Evolutionary conservation across 495 filamentous ascomycete genomes (phyloP).

Genomic region (Talaromyces ruber): DNA sequence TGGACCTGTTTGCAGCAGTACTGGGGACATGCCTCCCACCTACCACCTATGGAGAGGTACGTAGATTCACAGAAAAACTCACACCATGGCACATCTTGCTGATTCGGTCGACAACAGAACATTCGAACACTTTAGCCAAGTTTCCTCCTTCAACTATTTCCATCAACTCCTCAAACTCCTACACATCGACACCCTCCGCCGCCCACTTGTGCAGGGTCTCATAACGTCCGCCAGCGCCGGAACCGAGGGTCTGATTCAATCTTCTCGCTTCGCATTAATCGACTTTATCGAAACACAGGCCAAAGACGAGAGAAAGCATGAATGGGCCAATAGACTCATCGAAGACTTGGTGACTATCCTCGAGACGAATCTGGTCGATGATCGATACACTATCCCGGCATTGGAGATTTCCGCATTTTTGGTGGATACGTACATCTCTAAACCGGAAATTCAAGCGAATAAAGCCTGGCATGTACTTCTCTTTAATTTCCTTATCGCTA

Average conservation of each 20-base stretch:
- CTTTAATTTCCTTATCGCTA: not conserved
- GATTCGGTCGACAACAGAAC: conserved; percentile 16
- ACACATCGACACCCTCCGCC: conserved; percentile 27
- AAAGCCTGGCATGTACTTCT: not conserved
- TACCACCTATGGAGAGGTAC: conserved; percentile 29
- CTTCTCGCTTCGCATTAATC: conserved; percentile 61
- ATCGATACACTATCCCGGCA: conserved; percentile 64
- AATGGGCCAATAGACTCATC: conserved; percentile 25
- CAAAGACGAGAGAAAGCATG: conserved; percentile 24
- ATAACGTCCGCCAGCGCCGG: conserved; percentile 77
- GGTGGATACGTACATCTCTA: conserved; percentile 39
- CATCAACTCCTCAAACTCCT: conserved; percentile 31
- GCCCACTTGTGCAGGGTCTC: conserved; percentile 59
- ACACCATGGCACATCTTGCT: not conserved
- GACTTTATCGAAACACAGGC: conserved; percentile 26
- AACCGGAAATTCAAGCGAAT: conserved; percentile 2
- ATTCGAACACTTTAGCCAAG: conserved; percentile 37
- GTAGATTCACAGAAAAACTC: not conserved
- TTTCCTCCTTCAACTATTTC: conserved; percentile 36
- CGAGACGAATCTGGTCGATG: conserved; percentile 41
- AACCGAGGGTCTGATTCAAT: conserved; percentile 70
- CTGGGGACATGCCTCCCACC: conserved; percentile 25
- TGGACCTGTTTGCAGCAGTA: conserved; percentile 35
- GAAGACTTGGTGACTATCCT: conserved; percentile 35
- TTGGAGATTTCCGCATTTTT: conserved; percentile 71